Evolutionary conservation across 495 filamentous ascomycete genomes (phyloP), one percentile per base, ranked within the genome.

Genomic region (Recurvomyces mirabilis): DNA sequence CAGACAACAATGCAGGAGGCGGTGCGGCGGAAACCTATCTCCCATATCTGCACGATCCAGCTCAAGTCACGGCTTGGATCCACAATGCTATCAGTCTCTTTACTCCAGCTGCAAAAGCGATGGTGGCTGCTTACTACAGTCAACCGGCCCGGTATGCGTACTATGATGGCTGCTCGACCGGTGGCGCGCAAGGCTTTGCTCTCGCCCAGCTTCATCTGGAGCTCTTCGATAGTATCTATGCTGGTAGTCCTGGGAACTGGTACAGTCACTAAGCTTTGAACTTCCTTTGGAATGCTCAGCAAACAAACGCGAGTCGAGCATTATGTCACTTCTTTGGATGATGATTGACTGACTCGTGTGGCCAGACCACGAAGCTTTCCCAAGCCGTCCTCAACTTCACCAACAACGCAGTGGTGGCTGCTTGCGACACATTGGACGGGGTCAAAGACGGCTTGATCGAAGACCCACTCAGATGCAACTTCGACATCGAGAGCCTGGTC

Each of bases 181-280:
- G 66, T 1, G 66, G 66, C n/a, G 65, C 61, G n/a, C 66, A 68
- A 52, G 66, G 65, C n/a, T 69, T 63, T 44, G 64, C 66, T 2
- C 44, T 69, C 9, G 66, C 65, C 5, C 65, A 67, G 38, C 66
- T 53, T 24, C 56, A 69, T 49, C 62, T 65, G 1, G 39, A 59
- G 0, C 38, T 69, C 1, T 69, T 67, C 38, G 66, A 69, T 52
- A 65, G 66, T 6, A 68, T 69, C 18, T 52, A 56, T 24, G 64
- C 66, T 2, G 61, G 64, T 23, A 59, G 52, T 33, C 64, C 66
- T 13, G 64, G 65, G 15, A 69, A 68, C 34, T 69, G 59, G 57
- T 69, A 65, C 37, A 60, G 57, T 6, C 66, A 69, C 37, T 47
- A 68, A 12, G 58, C 60, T 4, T 49, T 69, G 6, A 62, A 57